Conservation (phyloP, 2,329 filamentous ascomycete species). For the Canariomyces notabilis region DNA sequence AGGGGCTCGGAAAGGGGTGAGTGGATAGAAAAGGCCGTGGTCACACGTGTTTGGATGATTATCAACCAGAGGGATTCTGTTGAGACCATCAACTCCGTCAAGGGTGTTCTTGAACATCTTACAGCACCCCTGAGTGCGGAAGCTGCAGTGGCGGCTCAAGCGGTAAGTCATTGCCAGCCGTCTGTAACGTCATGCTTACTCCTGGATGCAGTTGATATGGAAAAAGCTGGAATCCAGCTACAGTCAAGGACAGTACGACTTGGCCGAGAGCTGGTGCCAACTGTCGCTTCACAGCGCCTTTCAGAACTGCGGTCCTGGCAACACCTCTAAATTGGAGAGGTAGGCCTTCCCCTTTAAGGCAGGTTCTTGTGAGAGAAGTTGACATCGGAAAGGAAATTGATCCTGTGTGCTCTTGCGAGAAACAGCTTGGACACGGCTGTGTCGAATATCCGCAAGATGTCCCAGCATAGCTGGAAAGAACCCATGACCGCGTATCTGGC, state of each 20-base stretch:
- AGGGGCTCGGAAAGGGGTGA: slow-evolving; percentile 39
- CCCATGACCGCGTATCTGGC: slow-evolving; percentile 66
- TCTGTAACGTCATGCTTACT: not conserved
- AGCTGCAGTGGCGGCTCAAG: slow-evolving; percentile 63
- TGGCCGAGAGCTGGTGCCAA: slow-evolving; percentile 65
- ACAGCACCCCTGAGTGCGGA: slow-evolving; percentile 48
- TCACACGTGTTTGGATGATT: slow-evolving; percentile 64
- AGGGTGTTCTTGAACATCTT: slow-evolving; percentile 39
- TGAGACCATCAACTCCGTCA: slow-evolving; percentile 25
- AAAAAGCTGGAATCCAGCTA: slow-evolving; percentile 63
- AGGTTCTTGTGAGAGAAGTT: slow-evolving; percentile 11
- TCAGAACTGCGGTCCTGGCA: slow-evolving; percentile 57
- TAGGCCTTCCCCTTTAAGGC: slow-evolving; percentile 27
- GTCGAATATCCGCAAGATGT: slow-evolving; percentile 54
- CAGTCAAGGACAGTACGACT: slow-evolving; percentile 45
- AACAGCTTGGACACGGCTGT: slow-evolving; percentile 51
- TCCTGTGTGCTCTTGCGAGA: slow-evolving; percentile 61
- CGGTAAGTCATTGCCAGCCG: slow-evolving; percentile 39
- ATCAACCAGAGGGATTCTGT: slow-evolving; percentile 41
- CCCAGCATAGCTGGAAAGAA: slow-evolving; percentile 52
- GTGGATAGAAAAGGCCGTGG: slow-evolving; percentile 65
- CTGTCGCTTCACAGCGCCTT: slow-evolving; percentile 65
- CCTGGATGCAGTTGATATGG: slow-evolving; percentile 65
- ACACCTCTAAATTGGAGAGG: slow-evolving; percentile 65
- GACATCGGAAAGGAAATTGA: slow-evolving; percentile 55